Evolutionary conservation across 495 filamentous ascomycete genomes (phyloP), one percentile per base, ranked within the genome.

Genomic region (Neurospora sp.): DNA sequence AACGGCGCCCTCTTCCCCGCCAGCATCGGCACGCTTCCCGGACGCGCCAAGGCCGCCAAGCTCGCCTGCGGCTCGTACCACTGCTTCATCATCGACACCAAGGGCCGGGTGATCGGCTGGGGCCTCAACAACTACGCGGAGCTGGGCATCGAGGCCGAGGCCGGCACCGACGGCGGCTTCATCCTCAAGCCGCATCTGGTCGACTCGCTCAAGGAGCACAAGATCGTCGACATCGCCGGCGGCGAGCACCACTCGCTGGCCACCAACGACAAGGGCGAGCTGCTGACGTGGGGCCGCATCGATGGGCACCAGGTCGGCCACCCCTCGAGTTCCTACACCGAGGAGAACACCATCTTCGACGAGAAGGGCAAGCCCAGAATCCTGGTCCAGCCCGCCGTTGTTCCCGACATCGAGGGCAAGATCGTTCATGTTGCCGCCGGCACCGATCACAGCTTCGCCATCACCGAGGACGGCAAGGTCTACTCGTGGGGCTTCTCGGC

Each of bases 101-200:
- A 90, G 46, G 90, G 88, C 41, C 86, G 90, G 40, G 89, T 96
- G 72, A 95, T 88, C 81, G 85, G 90, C 27, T 98, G 94, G 93
- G 95, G 94, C 7, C 82, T 94, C 42, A 98, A 97, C 83, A 93
- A 90, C 79, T 97, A 91, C 78, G 92, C 90, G 68, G 90, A 95
- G 80, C 91, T 80, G 11, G 96, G 92, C 61, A 86, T 93, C 70
- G 84, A 85, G 14, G 87, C 88, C 14, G 87, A 88, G 68, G 93
- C 90, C 35, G 93, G 94, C 72, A 85, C 86, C 14, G 79, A 83
- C 38, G 89, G 88, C 61, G 92, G 91, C 27, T 82, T 82, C 78
- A 74, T 85, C 68, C 79, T 86, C 39, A 81, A 80, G 71, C 84
- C 85, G n/a, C 79, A 81, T 22, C 46, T 82, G 22, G 78, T 87